These are phyloP conservation scores for Keithomyces neogunnii DNA, from an alignment of 2,329 filamentous ascomycete species.

Conservation along the genomic window DNA sequence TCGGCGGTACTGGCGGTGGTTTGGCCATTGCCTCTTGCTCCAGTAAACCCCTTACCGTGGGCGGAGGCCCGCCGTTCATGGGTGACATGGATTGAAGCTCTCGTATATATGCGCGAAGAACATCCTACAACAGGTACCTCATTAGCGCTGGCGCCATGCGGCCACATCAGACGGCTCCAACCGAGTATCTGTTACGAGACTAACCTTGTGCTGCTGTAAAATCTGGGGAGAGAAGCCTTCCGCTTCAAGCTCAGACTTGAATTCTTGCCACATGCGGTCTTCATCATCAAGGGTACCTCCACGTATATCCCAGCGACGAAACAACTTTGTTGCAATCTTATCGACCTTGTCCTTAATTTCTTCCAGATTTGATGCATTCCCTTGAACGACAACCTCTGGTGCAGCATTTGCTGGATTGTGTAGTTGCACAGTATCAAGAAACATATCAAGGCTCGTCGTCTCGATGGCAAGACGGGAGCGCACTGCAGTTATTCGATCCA, in stretches of 20 bases:
- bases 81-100: conserved; percentile 44
- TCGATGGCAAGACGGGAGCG: conserved; percentile 40
- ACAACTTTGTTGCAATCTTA: conserved; percentile 43
- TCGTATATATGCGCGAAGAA: conserved; percentile 52
- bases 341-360: conserved; percentile 54
- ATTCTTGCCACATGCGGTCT: conserved; percentile 49
- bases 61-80: conserved; percentile 33
- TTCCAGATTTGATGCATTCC: conserved; percentile 37
- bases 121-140: conserved; percentile 32
- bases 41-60: conserved; percentile 46
- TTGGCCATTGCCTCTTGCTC: conserved; percentile 29
- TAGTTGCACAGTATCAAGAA: conserved; percentile 49
- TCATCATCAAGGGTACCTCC: conserved; percentile 32
- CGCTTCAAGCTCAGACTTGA: conserved; percentile 47
- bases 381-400: conserved; percentile 23
- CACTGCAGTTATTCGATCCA: conserved; percentile 32
- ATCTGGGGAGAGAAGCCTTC: conserved; percentile 51
- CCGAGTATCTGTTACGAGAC: conserved; percentile 10
- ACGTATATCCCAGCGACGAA: conserved; percentile 30
- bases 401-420: conserved; percentile 32
- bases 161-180: background rate
- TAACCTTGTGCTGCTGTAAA: conserved; percentile 48
- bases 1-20: conserved; percentile 9
- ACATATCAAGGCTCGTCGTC: conserved; percentile 43
- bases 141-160: background rate